Evolutionary conservation across 2,329 filamentous ascomycete genomes (phyloP).

Genomic region (Berkeleyomyces basicola): DNA sequence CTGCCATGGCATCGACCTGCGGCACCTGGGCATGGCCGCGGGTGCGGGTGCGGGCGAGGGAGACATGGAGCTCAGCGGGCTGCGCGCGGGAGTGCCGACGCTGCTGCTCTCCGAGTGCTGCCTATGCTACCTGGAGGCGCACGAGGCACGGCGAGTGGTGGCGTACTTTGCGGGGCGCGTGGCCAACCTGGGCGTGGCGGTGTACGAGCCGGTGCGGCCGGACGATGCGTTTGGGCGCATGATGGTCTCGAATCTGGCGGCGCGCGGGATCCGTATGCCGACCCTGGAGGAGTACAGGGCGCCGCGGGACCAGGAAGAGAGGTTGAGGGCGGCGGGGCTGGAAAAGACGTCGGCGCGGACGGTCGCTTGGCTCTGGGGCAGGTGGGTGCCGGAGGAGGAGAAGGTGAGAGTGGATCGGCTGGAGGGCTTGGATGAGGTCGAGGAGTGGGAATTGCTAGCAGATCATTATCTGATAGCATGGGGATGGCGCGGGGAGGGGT

Average conservation of each 20-base stretch:
- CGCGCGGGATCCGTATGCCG: conserved; percentile 68
- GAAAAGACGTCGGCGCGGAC: conserved; percentile 26
- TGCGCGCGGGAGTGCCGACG: conserved; percentile 50
- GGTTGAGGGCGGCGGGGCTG: conserved; percentile 54
- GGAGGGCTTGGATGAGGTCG: conserved; percentile 85
- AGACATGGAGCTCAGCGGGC: conserved; percentile 21
- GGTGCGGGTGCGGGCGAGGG: neutral
- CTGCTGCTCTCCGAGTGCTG: conserved; percentile 90
- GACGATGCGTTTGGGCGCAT: conserved; percentile 75
- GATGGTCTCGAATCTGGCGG: conserved; percentile 80
- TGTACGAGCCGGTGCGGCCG: conserved; percentile 83
- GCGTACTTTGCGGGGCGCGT: conserved; percentile 43
- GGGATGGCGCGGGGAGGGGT: conserved; percentile 52
- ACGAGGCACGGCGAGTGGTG: conserved; percentile 47
- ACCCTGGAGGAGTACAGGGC: conserved; percentile 60
- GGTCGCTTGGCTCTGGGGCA: conserved; percentile 49
- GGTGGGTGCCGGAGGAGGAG: conserved; percentile 54
- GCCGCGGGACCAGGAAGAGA: conserved; percentile 47
- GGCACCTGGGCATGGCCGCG: conserved; percentile 28
- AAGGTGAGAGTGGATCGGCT: conserved; percentile 62
- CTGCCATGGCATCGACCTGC: conserved; percentile 54
- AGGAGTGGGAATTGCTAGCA: conserved; percentile 80
- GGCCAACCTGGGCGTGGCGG: conserved; percentile 37
- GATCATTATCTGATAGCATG: conserved; percentile 81
- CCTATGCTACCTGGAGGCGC: conserved; percentile 64